A percentile compares a stretch with the other conserved stretches of the same genome.
These are phyloP conservation scores for Baorangia bicolor DNA, from an alignment of 768 basidiomycete genomes.

Conservation along the genomic window DNA sequence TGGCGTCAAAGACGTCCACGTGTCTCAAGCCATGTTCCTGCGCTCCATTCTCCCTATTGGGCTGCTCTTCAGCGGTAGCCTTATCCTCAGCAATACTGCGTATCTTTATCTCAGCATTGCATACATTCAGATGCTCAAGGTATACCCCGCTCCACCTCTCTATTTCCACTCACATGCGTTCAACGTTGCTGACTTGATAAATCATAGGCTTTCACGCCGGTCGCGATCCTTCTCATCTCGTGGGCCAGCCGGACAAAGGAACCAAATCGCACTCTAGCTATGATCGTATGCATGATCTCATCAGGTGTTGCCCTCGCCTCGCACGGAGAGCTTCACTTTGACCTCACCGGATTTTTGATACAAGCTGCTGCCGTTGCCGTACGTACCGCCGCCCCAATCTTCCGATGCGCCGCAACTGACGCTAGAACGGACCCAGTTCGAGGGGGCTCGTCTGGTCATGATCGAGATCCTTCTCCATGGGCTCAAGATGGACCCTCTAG, in stretches of 20 bases:
- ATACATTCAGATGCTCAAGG: constrained; percentile 98
- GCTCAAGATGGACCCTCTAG: constrained; percentile 96
- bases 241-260: constrained; percentile 89
- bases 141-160: constrained; percentile 26
- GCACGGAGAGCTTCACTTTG: constrained; percentile 84
- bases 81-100: constrained; percentile 89
- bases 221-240: constrained; percentile 90
- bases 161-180: not conserved
- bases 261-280: constrained; percentile 72
- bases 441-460: constrained; percentile 92
- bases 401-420: not conserved
- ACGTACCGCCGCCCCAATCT: not conserved
- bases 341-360: constrained; percentile 81
- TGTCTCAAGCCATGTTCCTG: constrained; percentile 76
- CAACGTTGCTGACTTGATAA: not conserved
- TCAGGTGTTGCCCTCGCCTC: constrained; percentile 87
- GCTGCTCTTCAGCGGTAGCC: constrained; percentile 86
- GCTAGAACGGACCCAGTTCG: constrained; percentile 56
- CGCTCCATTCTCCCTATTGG: constrained; percentile 93
- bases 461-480: constrained; percentile 94
- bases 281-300: constrained; percentile 91
- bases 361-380: constrained; percentile 87
- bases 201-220: constrained; percentile 80
- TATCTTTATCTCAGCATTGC: constrained; percentile 90
- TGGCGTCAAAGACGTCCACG: constrained; percentile 75